Conservation (phyloP, 1,139 yeast species). For the Hemisphaericaspora xylanilytica region DNA sequence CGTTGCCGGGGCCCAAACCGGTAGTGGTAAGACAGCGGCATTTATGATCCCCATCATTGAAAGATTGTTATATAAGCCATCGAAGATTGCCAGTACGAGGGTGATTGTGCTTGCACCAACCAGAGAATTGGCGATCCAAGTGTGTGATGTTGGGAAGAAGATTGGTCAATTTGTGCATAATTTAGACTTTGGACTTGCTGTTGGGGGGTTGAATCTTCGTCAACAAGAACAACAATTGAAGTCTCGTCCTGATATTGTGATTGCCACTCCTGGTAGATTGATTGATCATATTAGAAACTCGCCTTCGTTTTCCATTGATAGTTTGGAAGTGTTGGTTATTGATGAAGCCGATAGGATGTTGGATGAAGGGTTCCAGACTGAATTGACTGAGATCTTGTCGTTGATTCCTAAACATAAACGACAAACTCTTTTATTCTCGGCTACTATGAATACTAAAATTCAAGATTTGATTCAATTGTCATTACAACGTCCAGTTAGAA, state of each 20-base stretch:
- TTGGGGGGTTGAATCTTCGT: conserved; percentile 93
- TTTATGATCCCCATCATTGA: conserved; percentile 95
- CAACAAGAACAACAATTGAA: conserved; percentile 94
- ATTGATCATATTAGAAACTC: conserved; percentile 96
- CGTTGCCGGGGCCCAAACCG: conserved; percentile 99
- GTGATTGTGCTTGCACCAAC: conserved; percentile 92
- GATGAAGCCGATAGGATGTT: conserved; percentile 99
- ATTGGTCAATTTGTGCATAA: conserved; percentile 75
- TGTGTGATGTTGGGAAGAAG: conserved; percentile 86
- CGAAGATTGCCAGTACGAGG: conserved; percentile 80
- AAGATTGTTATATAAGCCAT: conserved; percentile 83
- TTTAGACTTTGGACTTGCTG: conserved; percentile 85
- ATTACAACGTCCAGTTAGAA: conserved; percentile 83
- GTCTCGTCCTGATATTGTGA: conserved; percentile 89
- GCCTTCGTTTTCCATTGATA: conserved; percentile 86
- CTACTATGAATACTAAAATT: conserved; percentile 94
- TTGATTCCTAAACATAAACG: conserved; percentile 81
- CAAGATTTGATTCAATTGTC: conserved; percentile 86
- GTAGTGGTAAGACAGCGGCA: conserved; percentile 99
- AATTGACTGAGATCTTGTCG: conserved; percentile 82
- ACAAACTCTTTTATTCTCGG: conserved; percentile 91
- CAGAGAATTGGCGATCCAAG: conserved; percentile 97
- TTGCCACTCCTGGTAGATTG: conserved; percentile 97
- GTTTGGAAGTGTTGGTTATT: conserved; percentile 85
- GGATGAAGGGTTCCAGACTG: conserved; percentile 97